phyloP scores from a whole-genome alignment of 2,329 filamentous ascomycete genomes.

The Fusarium staphyleae region DNA sequence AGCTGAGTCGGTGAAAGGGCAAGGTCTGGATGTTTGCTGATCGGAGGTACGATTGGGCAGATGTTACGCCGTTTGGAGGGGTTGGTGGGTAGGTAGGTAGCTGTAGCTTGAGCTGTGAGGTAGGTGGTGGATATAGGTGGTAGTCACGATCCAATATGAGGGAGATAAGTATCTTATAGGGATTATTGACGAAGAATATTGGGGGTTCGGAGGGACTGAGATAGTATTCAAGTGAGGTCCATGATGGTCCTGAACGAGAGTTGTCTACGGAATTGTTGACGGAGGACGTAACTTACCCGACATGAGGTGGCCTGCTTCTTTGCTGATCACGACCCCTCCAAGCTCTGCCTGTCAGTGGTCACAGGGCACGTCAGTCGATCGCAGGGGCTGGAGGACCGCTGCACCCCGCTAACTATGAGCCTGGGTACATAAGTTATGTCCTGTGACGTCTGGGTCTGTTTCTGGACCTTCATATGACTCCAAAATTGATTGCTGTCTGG shows the following conservation, averaged over 20 bases:
- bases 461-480: not conserved
- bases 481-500: not conserved
- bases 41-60: constrained; percentile 11
- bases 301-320: constrained; percentile 33
- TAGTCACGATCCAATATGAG: not conserved
- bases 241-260: constrained; percentile 14
- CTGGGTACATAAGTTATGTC: not conserved
- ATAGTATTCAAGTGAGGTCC: constrained; percentile 6
- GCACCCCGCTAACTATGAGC: constrained; percentile 20
- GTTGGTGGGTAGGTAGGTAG: constrained; percentile 14
- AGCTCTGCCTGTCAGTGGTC: constrained; percentile 19
- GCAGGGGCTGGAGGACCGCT: constrained; percentile 9
- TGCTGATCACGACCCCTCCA: constrained; percentile 25
- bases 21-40: constrained; percentile 13
- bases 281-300: too few relatives aligned
- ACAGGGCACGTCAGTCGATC: constrained; percentile 37
- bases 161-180: too few relatives aligned
- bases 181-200: not conserved
- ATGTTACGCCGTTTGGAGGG: constrained; percentile 22
- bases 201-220: not conserved
- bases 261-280: not conserved
- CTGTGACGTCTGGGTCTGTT: not conserved
- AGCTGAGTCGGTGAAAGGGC: constrained; percentile 14
- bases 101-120: not conserved
- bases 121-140: not conserved